Evolutionary conservation across 306 rosid genomes (phyloP), one percentile per base, ranked within the genome.

Genomic region (Quercus ilex): DNA sequence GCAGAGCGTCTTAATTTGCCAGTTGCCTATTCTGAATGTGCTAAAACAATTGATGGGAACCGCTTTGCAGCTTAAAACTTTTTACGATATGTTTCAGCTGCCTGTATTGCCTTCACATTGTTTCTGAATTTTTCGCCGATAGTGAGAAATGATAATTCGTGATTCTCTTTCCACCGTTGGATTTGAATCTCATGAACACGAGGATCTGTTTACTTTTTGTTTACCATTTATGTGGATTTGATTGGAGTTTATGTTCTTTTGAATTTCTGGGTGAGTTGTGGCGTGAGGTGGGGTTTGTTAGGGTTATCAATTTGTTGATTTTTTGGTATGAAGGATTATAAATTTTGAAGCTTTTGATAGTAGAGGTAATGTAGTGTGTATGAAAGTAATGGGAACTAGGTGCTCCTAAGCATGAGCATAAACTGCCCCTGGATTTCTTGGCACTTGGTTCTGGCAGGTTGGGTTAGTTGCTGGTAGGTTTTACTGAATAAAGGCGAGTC

Each of bases 61-160:
- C 74, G 74, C 46, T 79, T 79, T 83, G 80, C 80, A 65, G 59
- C 67, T 51, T 49, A 77, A 77, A 49, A 28, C 65, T 1, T 67
- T 8, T 31, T 4, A 31, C 53, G 6, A 26, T 53, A 31, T 70
- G 65, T 59, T 57, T 80, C 52, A 73, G 79, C 56, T 77, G 63
- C 85, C 43, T 84, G 74, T 59, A 78, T 46, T 67, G 76, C 79
- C 77, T 62, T 57, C 79, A 49, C 69, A 46, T 67, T 43, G 20
- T 25, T 60, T 4, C 6, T 41, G 20, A 38, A 31, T 17, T 41
- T 41, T 41, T 41, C 11, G 71, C 79, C 75, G n/a, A 30, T 17
- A 4, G 30, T n/a, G n/a, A 35, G 5, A 41, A 41, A 41, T 41
- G 12, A 8, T 41, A 31, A 41, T 41, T 41, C 46, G 46, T 41